Base-by-base conservation (phyloP, 2,329 filamentous ascomycete genomes). In the Raffaelea deltoideospora region DNA sequence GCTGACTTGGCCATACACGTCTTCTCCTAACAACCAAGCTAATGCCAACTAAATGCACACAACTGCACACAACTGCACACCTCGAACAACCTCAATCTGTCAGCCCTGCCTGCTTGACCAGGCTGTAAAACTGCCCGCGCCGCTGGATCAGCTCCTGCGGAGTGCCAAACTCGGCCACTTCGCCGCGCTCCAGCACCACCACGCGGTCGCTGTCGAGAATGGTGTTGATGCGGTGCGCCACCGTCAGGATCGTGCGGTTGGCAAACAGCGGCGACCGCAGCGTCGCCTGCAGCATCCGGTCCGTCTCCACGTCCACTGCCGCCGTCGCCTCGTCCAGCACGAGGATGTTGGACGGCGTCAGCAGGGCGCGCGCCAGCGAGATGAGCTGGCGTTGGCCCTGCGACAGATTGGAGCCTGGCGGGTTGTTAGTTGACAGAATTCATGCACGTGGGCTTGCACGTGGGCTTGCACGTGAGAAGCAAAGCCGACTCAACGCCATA, bases 161-260 rank as follows among this genome's bases (percentile, higher is more conserved):
- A 7, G 78, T 85, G 56, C 93, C 90, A 57, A 95, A 98, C 57
- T 98, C 90, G 34, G 78, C 80, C 30, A 98, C 87, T 49, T 76
- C 73, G 31, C 90, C 90, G 57, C 81, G 80, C 53, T 96, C 86
- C 6, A 98, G 72, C 34, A 98, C 90, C 26, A 98, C 78, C 43
- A 98, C 90, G 35, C 87, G 76, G 60, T 98, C 88, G 42, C 69
- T 74, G 55, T 80, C 76, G 22, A 98, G 69, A 50, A 98, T 96
- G 10, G 90, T 98, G 62, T 96, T 96, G 63, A 98, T 93, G 38
- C 90, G 79, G 63, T 98, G 90, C 20, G 90, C 90, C 50, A 98
- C 94, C 1, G 90, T 98, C 57, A 98, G 93, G 57, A 98, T 96
- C 27, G 90, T 98, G 37, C 85, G 76, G 58, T 95, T 85, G 43